Base-by-base conservation (phyloP, 148 eudicot species). In the Polygonum aviculare region DNA sequence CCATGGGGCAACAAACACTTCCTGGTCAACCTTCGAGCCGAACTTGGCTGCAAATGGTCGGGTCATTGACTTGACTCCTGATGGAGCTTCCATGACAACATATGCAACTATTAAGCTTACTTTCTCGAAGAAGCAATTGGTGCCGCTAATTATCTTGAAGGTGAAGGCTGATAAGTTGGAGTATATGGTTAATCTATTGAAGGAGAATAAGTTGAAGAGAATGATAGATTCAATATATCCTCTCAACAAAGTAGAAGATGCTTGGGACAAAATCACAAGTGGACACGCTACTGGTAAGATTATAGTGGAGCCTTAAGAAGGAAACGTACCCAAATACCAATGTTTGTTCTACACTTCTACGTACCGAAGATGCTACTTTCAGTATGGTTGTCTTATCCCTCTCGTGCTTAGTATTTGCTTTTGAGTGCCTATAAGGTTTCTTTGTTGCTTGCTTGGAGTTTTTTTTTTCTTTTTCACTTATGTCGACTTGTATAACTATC, bases 121-220 rank as follows among this genome's bases (percentile, higher is more conserved):
- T 0, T 81, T 85, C 74, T 88, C 92, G 21, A 92, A 85, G 85
- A 88, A 88, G 85, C 88, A 83, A 77, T 73, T 90, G 74, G 80
- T 88, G 75, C 97, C 90, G 1, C 59, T 90, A 47, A 9, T 85
- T 16, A 0, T 81, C 31, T 26, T 26, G 80, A 72, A 1, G 7
- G 80, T 89, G 1, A 90, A 87, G 78, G 78, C 71, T 12, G 86
- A 87, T 63, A 85, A 83, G 76, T 77, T 93, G 49, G 88, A 84
- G 8, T 80, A 76, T 81, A 77, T 93, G 47, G 91, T 90, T 74
- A 86, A 82, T 67, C 77, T 91, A 85, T 78, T 85, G 62, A 85
- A 91, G 80, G 93, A 90, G 78, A 85, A 87, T 72, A 90, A 88
- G 81, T 81, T 93, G 7, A 93, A 87, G 83, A 84, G 91, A 1